These are phyloP conservation scores for Thelephora ganbajun DNA, from an alignment of 768 basidiomycete genomes.

Conservation along the genomic window DNA sequence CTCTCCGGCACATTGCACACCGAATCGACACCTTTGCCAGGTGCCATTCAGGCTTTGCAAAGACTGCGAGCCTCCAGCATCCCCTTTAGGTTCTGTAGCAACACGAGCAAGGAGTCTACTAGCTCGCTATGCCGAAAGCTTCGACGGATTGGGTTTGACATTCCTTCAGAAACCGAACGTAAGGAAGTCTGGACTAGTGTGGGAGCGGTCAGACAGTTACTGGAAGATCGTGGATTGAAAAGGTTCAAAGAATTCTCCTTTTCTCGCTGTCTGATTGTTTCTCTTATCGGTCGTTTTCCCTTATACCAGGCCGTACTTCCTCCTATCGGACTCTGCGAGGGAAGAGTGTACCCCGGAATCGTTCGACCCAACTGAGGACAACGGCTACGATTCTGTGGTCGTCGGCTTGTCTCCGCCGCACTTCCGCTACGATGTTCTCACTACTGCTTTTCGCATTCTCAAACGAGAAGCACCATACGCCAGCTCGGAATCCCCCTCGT, in stretches of 20 bases:
- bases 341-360: conserved; percentile 23
- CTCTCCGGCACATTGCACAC: conserved; percentile 56
- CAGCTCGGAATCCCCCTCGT: conserved; percentile 10
- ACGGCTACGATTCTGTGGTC: conserved; percentile 22
- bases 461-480: conserved; percentile 14
- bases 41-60: conserved; percentile 31
- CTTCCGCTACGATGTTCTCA: conserved; percentile 29
- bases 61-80: conserved; percentile 17
- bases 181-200: conserved; percentile 52
- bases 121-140: conserved; percentile 28
- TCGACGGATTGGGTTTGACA: conserved; percentile 33
- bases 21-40: conserved; percentile 31
- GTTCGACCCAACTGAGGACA: conserved; percentile 1
- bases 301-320: conserved; percentile 33
- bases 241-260: conserved; percentile 17
- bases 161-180: conserved; percentile 11
- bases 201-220: conserved; percentile 35
- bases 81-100: conserved; percentile 48
- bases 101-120: conserved; percentile 54
- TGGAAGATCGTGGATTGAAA: conserved; percentile 26
- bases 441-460: conserved; percentile 54
- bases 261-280: neutral
- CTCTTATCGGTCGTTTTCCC: conserved; percentile 3
- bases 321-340: conserved; percentile 37
- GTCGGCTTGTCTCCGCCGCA: conserved; percentile 23